phyloP scores from a whole-genome alignment of 208 protist species.

The Naegleria fowleri region DNA sequence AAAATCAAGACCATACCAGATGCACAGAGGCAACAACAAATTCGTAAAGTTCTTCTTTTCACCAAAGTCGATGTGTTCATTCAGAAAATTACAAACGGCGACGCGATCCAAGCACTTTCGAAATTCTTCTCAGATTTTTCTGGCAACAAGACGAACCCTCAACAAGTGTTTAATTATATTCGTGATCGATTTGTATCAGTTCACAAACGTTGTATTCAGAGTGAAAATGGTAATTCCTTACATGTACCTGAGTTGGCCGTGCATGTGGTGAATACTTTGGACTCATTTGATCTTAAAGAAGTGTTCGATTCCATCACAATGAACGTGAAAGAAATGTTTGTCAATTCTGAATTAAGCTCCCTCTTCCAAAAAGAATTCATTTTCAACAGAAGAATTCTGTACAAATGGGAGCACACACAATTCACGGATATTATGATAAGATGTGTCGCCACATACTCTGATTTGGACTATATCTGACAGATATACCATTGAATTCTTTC shows the following conservation, averaged over 20 bases:
- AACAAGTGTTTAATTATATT: neutral
- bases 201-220: neutral
- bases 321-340: neutral
- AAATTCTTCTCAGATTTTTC: neutral
- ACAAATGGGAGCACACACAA: neutral
- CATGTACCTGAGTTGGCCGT: neutral
- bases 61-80: neutral
- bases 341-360: neutral
- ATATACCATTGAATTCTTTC: too few relatives aligned
- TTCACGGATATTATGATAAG: neutral
- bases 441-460: neutral
- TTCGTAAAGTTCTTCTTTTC: neutral
- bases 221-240: neutral
- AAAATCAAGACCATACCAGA: neutral
- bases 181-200: neutral
- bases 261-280: neutral
- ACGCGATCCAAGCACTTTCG: neutral
- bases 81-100: neutral
- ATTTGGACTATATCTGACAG: neutral
- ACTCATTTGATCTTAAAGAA: neutral
- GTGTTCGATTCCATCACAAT: neutral
- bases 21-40: neutral
- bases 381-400: neutral
- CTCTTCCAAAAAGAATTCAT: neutral
- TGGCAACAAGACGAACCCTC: neutral